Percentiles rank a stretch among this genome's conserved stretches.
Conservation (phyloP, 1,284 basidiomycete species). For the Schizopora paradoxa region DNA sequence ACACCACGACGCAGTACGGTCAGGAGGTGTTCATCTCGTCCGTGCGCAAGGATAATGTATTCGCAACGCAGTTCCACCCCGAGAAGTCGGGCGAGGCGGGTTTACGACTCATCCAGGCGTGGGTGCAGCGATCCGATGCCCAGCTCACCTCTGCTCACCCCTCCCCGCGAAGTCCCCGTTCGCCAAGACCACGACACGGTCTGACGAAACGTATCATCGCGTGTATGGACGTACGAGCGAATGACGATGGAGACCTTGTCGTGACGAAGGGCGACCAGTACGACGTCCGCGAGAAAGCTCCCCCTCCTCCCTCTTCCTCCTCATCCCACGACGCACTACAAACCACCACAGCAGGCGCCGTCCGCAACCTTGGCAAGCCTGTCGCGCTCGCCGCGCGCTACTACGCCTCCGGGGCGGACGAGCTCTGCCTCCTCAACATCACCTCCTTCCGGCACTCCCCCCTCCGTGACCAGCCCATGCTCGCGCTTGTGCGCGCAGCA, state of each 20-base stretch:
- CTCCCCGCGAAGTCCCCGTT: constrained; percentile 31
- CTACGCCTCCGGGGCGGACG: constrained; percentile 89
- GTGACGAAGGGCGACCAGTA: constrained; percentile 99
- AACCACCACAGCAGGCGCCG: constrained; percentile 60
- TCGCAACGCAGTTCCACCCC: constrained; percentile 96
- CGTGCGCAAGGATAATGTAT: constrained; percentile 82
- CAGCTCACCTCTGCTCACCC: constrained; percentile 33
- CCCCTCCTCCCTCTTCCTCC: constrained; percentile 20
- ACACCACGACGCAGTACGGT: constrained; percentile 91
- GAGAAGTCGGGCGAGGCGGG: constrained; percentile 97
- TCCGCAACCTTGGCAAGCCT: constrained; percentile 97
- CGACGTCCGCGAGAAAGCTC: constrained; percentile 85
- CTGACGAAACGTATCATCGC: constrained; percentile 95
- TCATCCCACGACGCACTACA: too few species aligned
- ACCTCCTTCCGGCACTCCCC: constrained; percentile 98
- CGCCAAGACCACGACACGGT: constrained; percentile 46
- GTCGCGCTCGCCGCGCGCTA: constrained; percentile 88
- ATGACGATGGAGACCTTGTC: constrained; percentile 95
- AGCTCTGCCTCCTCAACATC: constrained; percentile 97
- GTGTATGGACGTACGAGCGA: constrained; percentile 96
- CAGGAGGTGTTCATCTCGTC: constrained; percentile 88
- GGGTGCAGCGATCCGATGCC: constrained; percentile 64
- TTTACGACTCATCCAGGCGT: constrained; percentile 73
- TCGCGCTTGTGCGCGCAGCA: constrained; percentile 87
- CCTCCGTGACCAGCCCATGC: constrained; percentile 95